phyloP scores from a whole-genome alignment of 2,329 filamentous ascomycete genomes.

The Arthrobotrys pseudoclavata region DNA sequence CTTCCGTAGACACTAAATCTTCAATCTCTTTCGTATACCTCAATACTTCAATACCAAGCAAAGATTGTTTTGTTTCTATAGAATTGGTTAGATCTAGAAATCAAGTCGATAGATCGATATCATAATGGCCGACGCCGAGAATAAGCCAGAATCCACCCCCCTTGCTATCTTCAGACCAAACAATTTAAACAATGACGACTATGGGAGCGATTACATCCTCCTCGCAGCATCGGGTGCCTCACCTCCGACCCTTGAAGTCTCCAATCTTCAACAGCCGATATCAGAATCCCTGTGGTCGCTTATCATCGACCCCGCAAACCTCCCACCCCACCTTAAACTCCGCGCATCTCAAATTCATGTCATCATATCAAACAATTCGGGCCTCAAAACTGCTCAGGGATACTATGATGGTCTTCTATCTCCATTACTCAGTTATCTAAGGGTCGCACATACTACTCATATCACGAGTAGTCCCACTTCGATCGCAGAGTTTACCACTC shows the following conservation, averaged over 20 bases:
- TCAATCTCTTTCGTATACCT: background rate
- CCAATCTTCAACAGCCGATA: slow-evolving; percentile 37
- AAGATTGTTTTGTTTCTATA: background rate
- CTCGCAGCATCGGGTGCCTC: slow-evolving; percentile 38
- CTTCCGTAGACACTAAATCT: background rate
- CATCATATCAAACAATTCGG: slow-evolving; percentile 55
- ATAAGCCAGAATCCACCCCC: slow-evolving; percentile 35
- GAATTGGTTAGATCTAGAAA: background rate
- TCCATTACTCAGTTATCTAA: slow-evolving; percentile 49
- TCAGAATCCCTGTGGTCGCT: slow-evolving; percentile 39
- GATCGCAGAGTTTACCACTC: slow-evolving; percentile 40
- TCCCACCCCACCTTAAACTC: slow-evolving; percentile 55
- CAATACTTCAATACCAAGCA: background rate
- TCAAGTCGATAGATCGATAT: slow-evolving; percentile 7
- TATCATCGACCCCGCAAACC: slow-evolving; percentile 44
- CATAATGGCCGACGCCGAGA: slow-evolving; percentile 42
- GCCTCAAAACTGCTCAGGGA: slow-evolving; percentile 36
- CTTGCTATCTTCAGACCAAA: slow-evolving; percentile 49
- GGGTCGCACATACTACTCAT: slow-evolving; percentile 39
- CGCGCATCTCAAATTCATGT: slow-evolving; percentile 52
- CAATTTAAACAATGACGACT: slow-evolving; percentile 25
- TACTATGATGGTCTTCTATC: slow-evolving; percentile 52
- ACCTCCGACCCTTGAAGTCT: slow-evolving; percentile 51
- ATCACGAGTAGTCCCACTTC: slow-evolving; percentile 32
- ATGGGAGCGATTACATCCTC: slow-evolving; percentile 38